Conservation (phyloP, 768 basidiomycete genomes). For the Termitomyces sp. region DNA sequence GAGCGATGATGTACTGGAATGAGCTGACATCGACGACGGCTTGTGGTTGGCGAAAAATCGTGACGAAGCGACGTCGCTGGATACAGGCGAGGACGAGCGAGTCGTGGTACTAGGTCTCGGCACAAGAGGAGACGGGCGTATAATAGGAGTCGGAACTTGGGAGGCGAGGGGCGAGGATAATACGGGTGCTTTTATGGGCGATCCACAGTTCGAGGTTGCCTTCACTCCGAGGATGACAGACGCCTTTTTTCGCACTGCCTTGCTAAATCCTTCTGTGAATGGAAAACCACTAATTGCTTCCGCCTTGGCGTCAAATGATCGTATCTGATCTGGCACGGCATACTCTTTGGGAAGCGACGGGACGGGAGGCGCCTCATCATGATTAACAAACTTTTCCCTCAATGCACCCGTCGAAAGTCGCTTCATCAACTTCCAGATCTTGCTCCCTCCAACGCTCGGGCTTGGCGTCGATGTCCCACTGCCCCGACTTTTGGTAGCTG, state of each 20-base stretch:
- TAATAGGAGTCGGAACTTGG: background rate
- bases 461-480: slow-evolving; percentile 14
- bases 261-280: slow-evolving; percentile 2
- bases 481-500: background rate
- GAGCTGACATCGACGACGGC: slow-evolving; percentile 30
- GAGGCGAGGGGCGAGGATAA: slow-evolving; percentile 1
- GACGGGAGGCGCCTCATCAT: slow-evolving; percentile 44
- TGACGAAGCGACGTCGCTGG: slow-evolving; percentile 50
- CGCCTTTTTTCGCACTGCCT: slow-evolving; percentile 11
- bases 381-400: slow-evolving; percentile 43
- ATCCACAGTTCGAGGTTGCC: background rate
- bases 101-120: slow-evolving; percentile 42
- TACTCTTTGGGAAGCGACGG: slow-evolving; percentile 51
- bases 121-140: background rate
- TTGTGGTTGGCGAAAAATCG: slow-evolving; percentile 37
- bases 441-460: slow-evolving; percentile 24
- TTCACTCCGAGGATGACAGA: slow-evolving; percentile 6
- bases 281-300: background rate
- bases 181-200: background rate
- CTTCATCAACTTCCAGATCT: slow-evolving; percentile 67
- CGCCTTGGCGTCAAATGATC: background rate
- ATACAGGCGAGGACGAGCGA: slow-evolving; percentile 56
- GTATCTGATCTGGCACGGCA: background rate
- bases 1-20: slow-evolving; percentile 55
- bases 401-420: slow-evolving; percentile 61